phyloP scores from a whole-genome alignment of 1,139 yeast species.

The Kurtzmaniella quercitrusa region DNA sequence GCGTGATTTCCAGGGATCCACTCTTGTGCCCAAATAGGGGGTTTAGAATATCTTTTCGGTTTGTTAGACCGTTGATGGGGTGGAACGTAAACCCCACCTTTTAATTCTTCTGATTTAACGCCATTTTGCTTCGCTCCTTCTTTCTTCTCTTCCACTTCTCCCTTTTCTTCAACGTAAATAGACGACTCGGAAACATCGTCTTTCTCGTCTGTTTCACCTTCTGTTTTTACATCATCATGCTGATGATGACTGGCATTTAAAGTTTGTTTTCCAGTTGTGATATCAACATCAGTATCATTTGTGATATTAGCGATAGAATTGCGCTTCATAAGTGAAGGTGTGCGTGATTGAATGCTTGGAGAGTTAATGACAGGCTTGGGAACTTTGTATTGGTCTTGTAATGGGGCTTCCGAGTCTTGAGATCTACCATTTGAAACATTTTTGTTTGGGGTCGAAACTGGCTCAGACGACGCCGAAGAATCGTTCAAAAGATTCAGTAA shows the following conservation, averaged over 20 bases:
- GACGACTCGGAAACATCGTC: background rate
- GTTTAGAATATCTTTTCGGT: slow-evolving; percentile 60
- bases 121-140: background rate
- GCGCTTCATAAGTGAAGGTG: slow-evolving; percentile 18
- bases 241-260: slow-evolving; percentile 15
- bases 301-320: slow-evolving; percentile 45
- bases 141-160: background rate
- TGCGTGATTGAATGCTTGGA: slow-evolving; percentile 1
- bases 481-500: slow-evolving; percentile 27
- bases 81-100: background rate
- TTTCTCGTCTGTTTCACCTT: background rate
- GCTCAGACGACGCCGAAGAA: slow-evolving; percentile 9
- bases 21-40: slow-evolving; percentile 83
- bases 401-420: background rate
- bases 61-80: slow-evolving; percentile 23
- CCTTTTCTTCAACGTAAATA: background rate
- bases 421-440: background rate
- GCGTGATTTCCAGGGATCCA: slow-evolving; percentile 44
- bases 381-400: background rate
- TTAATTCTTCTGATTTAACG: background rate
- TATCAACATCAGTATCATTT: slow-evolving; percentile 42
- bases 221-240: background rate
- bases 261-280: slow-evolving; percentile 29
- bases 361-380: slow-evolving; percentile 3
- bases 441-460: background rate